Percentiles rank a stretch among this genome's conserved stretches.
phyloP scores from a whole-genome alignment of 306 rosid species.

The Aeschynomene evenia region DNA sequence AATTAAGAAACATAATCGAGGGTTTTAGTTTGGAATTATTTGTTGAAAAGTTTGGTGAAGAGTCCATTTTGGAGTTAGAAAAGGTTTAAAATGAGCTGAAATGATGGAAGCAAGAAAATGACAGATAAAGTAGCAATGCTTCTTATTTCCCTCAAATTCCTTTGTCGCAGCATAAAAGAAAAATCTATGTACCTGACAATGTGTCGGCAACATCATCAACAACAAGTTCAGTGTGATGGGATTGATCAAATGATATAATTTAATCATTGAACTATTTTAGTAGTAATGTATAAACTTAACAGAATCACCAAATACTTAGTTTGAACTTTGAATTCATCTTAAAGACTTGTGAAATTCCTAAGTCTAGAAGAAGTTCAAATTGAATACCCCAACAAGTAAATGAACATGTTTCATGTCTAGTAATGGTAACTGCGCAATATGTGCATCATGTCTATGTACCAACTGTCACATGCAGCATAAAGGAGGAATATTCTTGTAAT shows the following conservation, averaged over 20 bases:
- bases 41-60: constrained; percentile 38
- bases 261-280: constrained; percentile 16
- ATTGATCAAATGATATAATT: constrained; percentile 21
- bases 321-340: not conserved
- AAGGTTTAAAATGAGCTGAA: constrained; percentile 22
- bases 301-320: constrained; percentile 3
- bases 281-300: not conserved
- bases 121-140: constrained; percentile 20
- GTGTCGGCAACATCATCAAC: constrained; percentile 25
- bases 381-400: not conserved
- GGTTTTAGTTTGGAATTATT: constrained; percentile 20
- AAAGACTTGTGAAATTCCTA: not conserved
- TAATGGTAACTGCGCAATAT: not conserved
- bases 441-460: not conserved
- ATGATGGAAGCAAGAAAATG: constrained; percentile 24
- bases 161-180: not conserved
- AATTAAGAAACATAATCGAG: constrained; percentile 21
- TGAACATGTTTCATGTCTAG: not conserved
- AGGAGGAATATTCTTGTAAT: not conserved
- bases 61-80: constrained; percentile 28
- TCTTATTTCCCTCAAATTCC: not conserved
- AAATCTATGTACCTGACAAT: constrained; percentile 11
- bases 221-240: constrained; percentile 25
- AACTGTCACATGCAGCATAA: not conserved
- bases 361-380: not conserved